A percentile compares a stretch with the other conserved stretches of the same genome.
phyloP scores from a whole-genome alignment of 768 basidiomycete genomes.

The Collybia sp. region DNA sequence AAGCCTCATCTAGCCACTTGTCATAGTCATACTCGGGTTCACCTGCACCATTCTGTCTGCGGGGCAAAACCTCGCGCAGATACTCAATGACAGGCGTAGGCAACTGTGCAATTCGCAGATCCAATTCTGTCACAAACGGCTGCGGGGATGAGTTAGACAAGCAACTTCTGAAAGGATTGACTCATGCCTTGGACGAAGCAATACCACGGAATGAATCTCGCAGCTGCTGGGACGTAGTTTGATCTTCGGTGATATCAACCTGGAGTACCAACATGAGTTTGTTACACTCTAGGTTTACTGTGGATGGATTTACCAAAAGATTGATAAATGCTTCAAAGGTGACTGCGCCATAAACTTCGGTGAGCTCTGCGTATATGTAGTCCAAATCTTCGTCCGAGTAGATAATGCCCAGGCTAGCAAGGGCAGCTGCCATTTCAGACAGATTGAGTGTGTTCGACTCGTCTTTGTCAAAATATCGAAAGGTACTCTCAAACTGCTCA shows the following conservation, averaged over 20 bases:
- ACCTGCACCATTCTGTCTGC: conserved; percentile 40
- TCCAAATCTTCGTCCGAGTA: conserved; percentile 92
- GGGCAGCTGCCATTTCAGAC: conserved; percentile 88
- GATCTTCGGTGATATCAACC: conserved; percentile 96
- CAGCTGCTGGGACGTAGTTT: conserved; percentile 88
- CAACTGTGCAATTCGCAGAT: conserved; percentile 80
- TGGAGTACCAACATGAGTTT: conserved; percentile 21
- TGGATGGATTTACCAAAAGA: conserved; percentile 58
- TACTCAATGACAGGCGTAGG: conserved; percentile 75
- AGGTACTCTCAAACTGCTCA: conserved; percentile 95
- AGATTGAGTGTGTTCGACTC: conserved; percentile 82
- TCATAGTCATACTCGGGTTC: conserved; percentile 81
- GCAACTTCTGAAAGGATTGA: background rate
- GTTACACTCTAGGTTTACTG: background rate
- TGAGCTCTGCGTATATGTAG: conserved; percentile 74
- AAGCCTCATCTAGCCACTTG: conserved; percentile 75
- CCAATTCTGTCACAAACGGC: conserved; percentile 92
- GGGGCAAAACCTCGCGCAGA: conserved; percentile 79
- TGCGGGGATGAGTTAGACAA: conserved; percentile 29
- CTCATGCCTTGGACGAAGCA: conserved; percentile 77
- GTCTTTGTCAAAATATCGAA: conserved; percentile 96
- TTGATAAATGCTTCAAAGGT: conserved; percentile 94
- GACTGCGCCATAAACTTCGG: conserved; percentile 80
- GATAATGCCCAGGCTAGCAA: conserved; percentile 91
- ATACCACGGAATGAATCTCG: conserved; percentile 92